Conservation (phyloP, 2,329 filamentous ascomycete genomes). For the Leptosphaerulina australis region DNA sequence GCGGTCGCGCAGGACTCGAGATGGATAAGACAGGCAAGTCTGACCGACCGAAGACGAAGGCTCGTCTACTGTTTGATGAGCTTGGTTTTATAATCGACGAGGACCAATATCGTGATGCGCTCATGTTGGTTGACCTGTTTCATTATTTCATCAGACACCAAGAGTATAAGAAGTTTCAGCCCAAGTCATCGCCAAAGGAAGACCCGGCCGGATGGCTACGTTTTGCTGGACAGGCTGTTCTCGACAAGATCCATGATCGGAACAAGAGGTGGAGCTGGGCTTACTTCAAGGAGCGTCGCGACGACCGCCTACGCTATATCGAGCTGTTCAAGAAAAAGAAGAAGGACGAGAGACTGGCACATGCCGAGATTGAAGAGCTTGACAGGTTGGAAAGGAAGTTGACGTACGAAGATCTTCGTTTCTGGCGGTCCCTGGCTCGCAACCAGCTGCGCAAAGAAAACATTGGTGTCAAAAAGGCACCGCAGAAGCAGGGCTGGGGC, state of each 20-base stretch:
- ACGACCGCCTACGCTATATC: conserved; percentile 88
- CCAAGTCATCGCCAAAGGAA: conserved; percentile 83
- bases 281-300: conserved; percentile 89
- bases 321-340: conserved; percentile 93
- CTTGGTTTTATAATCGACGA: conserved; percentile 98
- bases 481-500: conserved; percentile 83
- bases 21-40: conserved; percentile 89
- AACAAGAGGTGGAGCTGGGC: conserved; percentile 96
- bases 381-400: conserved; percentile 83
- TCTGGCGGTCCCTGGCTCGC: conserved; percentile 92
- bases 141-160: conserved; percentile 98
- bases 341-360: conserved; percentile 69
- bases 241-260: conserved; percentile 92
- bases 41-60: conserved; percentile 84
- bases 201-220: conserved; percentile 90
- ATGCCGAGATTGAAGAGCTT: conserved; percentile 74
- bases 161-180: conserved; percentile 92
- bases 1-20: conserved; percentile 90
- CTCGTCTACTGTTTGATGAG: conserved; percentile 91
- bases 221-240: conserved; percentile 87
- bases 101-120: conserved; percentile 91
- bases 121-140: conserved; percentile 99
- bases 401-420: conserved; percentile 91
- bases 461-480: conserved; percentile 78
- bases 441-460: conserved; percentile 97